These are phyloP conservation scores for Lepidium didymum DNA, from an alignment of 345 rosid genomes.

Conservation along the genomic window DNA sequence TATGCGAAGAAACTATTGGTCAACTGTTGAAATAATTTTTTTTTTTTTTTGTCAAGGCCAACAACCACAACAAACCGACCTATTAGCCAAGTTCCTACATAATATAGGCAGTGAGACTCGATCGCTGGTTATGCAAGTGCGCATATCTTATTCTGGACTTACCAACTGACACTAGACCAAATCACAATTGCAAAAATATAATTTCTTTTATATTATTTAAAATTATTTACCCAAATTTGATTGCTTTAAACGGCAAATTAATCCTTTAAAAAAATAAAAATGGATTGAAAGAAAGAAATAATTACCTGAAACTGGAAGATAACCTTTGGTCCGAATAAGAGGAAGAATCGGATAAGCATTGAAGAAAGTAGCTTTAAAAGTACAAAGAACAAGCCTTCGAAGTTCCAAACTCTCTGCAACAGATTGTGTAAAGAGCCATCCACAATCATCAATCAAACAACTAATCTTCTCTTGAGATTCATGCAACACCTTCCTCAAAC, in stretches of 20 bases:
- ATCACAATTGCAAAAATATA: no score
- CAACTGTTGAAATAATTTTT: no score
- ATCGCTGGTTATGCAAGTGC: no score
- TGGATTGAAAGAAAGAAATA: neutral
- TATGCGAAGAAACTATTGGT: no score
- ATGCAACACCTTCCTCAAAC: slow-evolving; percentile 16
- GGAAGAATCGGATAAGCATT: slow-evolving; percentile 22
- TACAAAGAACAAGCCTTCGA: slow-evolving; percentile 20
- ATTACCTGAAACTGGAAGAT: slow-evolving; percentile 20
- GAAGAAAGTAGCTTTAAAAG: slow-evolving; percentile 24
- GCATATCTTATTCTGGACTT: no score
- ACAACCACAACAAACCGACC: no score
- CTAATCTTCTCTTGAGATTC: slow-evolving; percentile 8
- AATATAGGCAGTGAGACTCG: no score
- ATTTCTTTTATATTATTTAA: no score
- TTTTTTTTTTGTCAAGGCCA: no score
- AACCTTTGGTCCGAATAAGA: slow-evolving; percentile 10
- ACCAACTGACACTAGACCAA: no score
- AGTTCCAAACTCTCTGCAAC: slow-evolving; percentile 21
- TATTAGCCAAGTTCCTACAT: no score
- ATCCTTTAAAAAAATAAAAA: neutral
- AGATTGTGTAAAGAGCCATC: slow-evolving; percentile 26
- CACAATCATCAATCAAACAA: slow-evolving; percentile 29
- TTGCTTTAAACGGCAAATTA: neutral
- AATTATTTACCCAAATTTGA: neutral